These are phyloP conservation scores for Aspergillus vadensis DNA, from an alignment of 2,329 filamentous ascomycete genomes.

Conservation along the genomic window DNA sequence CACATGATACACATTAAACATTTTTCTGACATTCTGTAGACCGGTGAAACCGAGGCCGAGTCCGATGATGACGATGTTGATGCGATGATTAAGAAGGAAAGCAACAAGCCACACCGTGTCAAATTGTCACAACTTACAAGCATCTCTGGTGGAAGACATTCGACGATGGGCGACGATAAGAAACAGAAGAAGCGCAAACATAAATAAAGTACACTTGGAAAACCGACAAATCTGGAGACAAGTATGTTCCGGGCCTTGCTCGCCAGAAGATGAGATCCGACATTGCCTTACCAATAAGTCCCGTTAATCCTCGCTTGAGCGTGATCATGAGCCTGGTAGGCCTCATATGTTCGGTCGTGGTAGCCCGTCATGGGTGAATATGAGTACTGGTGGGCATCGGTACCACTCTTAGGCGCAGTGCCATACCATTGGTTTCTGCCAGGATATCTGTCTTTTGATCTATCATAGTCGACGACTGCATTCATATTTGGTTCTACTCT, in stretches of 20 bases:
- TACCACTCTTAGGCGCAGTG: too few relatives aligned
- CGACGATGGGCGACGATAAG: slow-evolving; percentile 14
- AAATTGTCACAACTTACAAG: slow-evolving; percentile 30
- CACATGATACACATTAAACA: neutral
- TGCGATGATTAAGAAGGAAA: slow-evolving; percentile 19
- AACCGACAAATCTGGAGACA: neutral
- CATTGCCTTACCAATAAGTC: too few relatives aligned
- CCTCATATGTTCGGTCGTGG: too few relatives aligned
- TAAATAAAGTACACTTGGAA: slow-evolving; percentile 16
- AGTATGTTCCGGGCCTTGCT: neutral
- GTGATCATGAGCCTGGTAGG: too few relatives aligned
- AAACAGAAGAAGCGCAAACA: slow-evolving; percentile 30
- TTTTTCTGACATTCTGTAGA: slow-evolving; percentile 13
- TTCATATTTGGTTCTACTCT: too few relatives aligned
- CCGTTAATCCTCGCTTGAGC: too few relatives aligned
- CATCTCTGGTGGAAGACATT: slow-evolving; percentile 33
- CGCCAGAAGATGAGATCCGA: neutral
- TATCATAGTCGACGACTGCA: too few relatives aligned
- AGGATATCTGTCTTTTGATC: too few relatives aligned
- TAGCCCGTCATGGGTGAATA: too few relatives aligned
- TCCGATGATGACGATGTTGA: slow-evolving; percentile 12
- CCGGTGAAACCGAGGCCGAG: slow-evolving; percentile 13
- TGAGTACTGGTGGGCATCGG: too few relatives aligned
- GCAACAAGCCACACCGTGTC: slow-evolving; percentile 14
- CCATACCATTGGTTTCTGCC: too few relatives aligned